These are phyloP conservation scores for Lactarius hatsudake DNA, from an alignment of 768 basidiomycete genomes.

Conservation along the genomic window DNA sequence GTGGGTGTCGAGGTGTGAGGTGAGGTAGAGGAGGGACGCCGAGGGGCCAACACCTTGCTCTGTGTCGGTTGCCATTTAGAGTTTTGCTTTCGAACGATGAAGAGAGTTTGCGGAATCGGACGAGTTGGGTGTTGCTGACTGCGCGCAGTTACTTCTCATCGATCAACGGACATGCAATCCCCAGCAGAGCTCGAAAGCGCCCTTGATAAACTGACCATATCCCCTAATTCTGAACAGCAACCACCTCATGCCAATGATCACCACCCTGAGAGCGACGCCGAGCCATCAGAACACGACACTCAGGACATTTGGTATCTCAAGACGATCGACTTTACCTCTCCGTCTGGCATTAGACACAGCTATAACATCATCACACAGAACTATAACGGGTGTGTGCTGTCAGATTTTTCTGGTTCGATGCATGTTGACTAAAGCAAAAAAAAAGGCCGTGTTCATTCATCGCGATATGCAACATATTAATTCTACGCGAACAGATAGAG, in stretches of 20 bases:
- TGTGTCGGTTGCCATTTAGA: background rate
- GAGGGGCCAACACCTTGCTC: background rate
- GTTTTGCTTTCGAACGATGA: background rate
- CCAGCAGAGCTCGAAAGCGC: background rate
- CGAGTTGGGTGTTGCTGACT: background rate
- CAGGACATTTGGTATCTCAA: constrained; percentile 78
- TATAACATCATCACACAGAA: constrained; percentile 78
- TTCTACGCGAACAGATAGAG: constrained; percentile 77
- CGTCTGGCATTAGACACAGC: constrained; percentile 30
- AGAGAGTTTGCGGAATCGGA: background rate
- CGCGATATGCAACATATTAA: constrained; percentile 88
- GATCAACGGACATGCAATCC: background rate
- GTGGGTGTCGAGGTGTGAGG: constrained; percentile 16
- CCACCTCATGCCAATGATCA: background rate
- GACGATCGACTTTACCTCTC: constrained; percentile 49
- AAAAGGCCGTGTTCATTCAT: constrained; percentile 88
- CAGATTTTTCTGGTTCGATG: background rate
- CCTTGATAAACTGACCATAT: background rate
- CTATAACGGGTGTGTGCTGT: constrained; percentile 70
- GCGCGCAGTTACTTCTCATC: background rate
- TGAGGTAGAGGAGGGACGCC: background rate
- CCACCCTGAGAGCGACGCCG: background rate
- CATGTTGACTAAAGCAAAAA: background rate
- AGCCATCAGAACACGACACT: constrained; percentile 1
- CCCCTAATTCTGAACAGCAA: background rate